phyloP scores from a whole-genome alignment of 305 asterid genomes.

The Fraxinus nigra region DNA sequence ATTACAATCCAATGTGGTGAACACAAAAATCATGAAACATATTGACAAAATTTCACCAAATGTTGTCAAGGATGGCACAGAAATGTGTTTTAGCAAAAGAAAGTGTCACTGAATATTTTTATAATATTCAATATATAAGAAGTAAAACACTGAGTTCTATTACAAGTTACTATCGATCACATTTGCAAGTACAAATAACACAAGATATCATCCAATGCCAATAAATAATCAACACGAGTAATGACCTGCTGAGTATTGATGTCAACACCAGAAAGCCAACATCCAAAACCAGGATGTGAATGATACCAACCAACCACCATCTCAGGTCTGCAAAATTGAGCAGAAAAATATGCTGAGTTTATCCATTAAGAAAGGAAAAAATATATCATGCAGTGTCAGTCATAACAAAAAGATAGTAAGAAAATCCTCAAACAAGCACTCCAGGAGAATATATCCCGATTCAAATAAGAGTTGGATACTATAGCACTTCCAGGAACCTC shows the following conservation, averaged over 20 bases:
- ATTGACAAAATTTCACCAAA: neutral
- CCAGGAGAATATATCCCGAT: neutral
- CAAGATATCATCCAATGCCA: neutral
- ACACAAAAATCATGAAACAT: neutral
- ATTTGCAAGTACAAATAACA: neutral
- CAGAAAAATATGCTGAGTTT: slow-evolving; percentile 13
- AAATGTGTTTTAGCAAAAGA: neutral
- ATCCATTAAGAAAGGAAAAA: slow-evolving; percentile 5
- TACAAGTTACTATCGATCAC: neutral
- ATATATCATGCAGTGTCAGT: neutral
- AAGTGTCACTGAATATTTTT: neutral
- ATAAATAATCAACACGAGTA: slow-evolving; percentile 13
- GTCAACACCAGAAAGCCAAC: slow-evolving; percentile 99
- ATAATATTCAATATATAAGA: neutral
- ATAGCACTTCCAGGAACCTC: neutral
- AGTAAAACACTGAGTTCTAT: neutral
- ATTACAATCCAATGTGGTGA: neutral
- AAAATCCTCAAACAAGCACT: neutral
- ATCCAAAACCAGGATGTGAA: slow-evolving; percentile 97
- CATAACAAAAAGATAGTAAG: neutral
- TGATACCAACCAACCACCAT: slow-evolving; percentile 99
- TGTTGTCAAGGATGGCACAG: neutral
- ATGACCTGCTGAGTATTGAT: slow-evolving; percentile 94
- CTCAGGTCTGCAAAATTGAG: slow-evolving; percentile 69
- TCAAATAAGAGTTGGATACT: neutral